phyloP scores from a whole-genome alignment of 768 basidiomycete genomes.

The Lactarius deliciosus region DNA sequence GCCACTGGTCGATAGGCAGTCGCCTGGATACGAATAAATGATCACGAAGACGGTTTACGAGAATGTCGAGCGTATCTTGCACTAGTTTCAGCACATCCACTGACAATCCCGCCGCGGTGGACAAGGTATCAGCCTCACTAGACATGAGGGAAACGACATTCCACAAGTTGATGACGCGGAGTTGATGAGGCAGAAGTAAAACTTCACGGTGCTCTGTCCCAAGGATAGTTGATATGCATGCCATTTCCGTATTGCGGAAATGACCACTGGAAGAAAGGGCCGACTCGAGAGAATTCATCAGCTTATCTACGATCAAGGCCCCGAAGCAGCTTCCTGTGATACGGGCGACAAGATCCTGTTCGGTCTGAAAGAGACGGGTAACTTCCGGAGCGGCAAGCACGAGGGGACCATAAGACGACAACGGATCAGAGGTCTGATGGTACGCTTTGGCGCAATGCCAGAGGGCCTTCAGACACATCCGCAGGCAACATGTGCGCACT shows the following conservation, averaged over 20 bases:
- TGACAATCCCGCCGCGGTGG: neutral
- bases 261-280: neutral
- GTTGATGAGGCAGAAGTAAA: neutral
- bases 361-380: neutral
- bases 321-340: neutral
- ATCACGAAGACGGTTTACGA: neutral
- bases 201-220: neutral
- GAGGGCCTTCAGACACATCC: neutral
- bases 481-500: neutral
- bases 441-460: neutral
- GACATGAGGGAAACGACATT: neutral
- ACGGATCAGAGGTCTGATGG: neutral
- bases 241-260: neutral
- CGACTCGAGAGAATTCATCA: neutral
- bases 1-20: neutral
- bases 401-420: neutral
- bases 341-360: neutral
- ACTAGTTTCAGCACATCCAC: neutral
- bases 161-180: neutral
- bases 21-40: too few species aligned
- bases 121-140: neutral
- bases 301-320: neutral
- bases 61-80: neutral
- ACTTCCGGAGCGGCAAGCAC: neutral
- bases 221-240: neutral